Conservation (phyloP, 2,329 filamentous ascomycete species). For the Trichoderma atroviride region DNA sequence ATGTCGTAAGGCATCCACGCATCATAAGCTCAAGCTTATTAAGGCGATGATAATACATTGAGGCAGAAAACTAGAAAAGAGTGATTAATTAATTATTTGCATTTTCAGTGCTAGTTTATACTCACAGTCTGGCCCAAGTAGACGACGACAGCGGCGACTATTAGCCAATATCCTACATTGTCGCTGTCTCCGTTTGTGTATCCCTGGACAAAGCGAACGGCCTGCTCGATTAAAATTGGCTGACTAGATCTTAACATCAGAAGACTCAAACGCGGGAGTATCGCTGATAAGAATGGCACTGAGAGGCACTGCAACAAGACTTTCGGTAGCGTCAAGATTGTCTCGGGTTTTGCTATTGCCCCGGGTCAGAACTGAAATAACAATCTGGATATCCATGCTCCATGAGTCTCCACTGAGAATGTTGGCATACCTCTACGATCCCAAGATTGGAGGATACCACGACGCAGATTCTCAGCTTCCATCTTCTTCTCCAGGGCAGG, state of each 20-base stretch:
- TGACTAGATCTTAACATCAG: constrained; percentile 47
- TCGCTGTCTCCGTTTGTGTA: constrained; percentile 28
- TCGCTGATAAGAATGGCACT: constrained; percentile 35
- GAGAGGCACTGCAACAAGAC: constrained; percentile 17
- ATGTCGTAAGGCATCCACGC: constrained; percentile 40
- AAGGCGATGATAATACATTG: constrained; percentile 37
- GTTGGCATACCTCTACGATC: constrained; percentile 4
- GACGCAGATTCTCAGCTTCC: background rate
- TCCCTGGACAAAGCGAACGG: constrained; percentile 42
- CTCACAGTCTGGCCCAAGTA: constrained; percentile 45
- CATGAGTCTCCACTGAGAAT: background rate
- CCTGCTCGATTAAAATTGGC: constrained; percentile 43
- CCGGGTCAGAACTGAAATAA: background rate
- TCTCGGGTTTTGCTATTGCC: constrained; percentile 10
- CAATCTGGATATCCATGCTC: background rate
- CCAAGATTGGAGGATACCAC: constrained; percentile 5
- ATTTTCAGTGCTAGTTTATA: background rate
- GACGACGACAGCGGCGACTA: constrained; percentile 38
- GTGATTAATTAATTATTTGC: background rate
- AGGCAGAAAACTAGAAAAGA: constrained; percentile 36
- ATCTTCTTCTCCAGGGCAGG: constrained; percentile 1
- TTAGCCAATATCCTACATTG: constrained; percentile 36
- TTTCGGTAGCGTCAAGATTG: constrained; percentile 11
- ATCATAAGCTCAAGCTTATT: constrained; percentile 41
- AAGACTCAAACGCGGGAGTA: constrained; percentile 43